Evolutionary conservation across 164 flowering plant species (phyloP).

Genomic region (Stephania yunnanensis): DNA sequence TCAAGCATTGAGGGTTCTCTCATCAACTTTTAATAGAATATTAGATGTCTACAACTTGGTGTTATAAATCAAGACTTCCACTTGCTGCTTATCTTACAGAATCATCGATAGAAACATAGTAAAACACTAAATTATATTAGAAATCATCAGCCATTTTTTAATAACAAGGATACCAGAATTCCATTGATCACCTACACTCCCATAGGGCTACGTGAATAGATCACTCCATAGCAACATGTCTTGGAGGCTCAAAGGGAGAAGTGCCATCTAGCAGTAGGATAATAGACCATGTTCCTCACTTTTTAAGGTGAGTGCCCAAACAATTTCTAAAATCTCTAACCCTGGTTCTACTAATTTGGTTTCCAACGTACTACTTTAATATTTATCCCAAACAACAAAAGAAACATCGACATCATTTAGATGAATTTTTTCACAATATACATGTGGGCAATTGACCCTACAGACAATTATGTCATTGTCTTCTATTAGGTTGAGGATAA

Average conservation of each 20-base stretch:
- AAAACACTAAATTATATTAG: not conserved
- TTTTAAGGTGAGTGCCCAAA: not conserved
- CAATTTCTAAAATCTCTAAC: not conserved
- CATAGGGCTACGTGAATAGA: no score
- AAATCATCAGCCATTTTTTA: no score
- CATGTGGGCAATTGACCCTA: not conserved
- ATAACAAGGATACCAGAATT: no score
- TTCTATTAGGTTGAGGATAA: not conserved
- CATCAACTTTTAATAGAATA: not conserved
- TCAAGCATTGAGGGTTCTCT: not conserved
- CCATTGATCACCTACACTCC: no score
- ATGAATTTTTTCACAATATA: not conserved
- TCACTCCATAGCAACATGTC: no score
- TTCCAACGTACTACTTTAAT: not conserved
- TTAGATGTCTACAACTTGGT: not conserved
- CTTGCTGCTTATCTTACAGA: not conserved
- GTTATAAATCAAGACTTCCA: not conserved
- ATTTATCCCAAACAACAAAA: not conserved
- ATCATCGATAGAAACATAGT: not conserved
- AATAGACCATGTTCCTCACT: no score
- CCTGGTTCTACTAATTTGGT: not conserved
- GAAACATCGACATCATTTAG: not conserved
- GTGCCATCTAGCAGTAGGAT: no score
- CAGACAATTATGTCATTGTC: not conserved
- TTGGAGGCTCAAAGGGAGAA: no score